A percentile compares a stretch with the other conserved stretches of the same genome.
Evolutionary conservation across 2,329 filamentous ascomycete genomes (phyloP).

Genomic region (Dendrostoma leiphaemia): DNA sequence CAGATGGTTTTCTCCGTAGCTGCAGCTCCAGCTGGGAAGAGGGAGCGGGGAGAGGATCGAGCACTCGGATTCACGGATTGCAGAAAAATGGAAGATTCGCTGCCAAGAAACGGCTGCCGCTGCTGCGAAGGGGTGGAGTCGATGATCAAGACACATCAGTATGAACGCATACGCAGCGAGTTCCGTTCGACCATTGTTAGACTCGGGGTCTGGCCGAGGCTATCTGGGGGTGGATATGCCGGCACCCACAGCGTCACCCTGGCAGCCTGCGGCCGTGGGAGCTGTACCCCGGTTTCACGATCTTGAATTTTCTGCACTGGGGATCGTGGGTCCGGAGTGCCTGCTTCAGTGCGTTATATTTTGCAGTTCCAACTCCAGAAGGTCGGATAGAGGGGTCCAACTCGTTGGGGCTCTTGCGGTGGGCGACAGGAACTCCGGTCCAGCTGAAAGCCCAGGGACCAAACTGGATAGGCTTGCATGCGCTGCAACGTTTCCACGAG

Average conservation of each 20-base stretch:
- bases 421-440: no score
- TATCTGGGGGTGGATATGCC: neutral
- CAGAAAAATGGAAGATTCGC: neutral
- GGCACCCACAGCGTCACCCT: neutral
- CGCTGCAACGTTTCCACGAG: no score
- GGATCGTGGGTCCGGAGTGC: neutral
- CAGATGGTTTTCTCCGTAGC: constrained; percentile 10
- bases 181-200: neutral
- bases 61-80: neutral
- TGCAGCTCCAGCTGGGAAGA: neutral
- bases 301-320: constrained; percentile 1
- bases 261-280: neutral
- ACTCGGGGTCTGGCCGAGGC: constrained; percentile 14
- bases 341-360: no score
- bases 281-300: neutral
- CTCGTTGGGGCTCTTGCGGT: no score
- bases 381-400: no score
- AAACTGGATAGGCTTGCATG: no score
- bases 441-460: no score
- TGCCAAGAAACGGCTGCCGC: neutral
- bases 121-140: neutral
- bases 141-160: neutral
- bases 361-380: no score
- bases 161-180: constrained; percentile 4
- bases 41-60: neutral